A percentile compares a stretch with the other conserved stretches of the same genome.
Conservation (phyloP, 2,329 filamentous ascomycete species). For the Acrodontium crateriforme region DNA sequence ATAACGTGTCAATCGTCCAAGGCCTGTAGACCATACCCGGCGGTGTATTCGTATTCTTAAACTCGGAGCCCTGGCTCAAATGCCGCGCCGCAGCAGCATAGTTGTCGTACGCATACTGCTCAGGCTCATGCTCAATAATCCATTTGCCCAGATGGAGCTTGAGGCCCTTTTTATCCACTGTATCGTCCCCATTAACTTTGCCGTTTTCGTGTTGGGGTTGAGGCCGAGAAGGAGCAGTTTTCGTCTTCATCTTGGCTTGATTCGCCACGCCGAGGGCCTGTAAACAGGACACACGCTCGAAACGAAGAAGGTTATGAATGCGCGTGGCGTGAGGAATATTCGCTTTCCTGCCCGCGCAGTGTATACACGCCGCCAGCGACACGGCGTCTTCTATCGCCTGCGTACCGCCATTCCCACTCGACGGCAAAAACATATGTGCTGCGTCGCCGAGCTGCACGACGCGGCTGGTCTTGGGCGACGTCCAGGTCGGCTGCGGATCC, state of each 20-base stretch:
- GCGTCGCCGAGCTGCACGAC: slow-evolving; percentile 33
- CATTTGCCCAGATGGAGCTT: slow-evolving; percentile 1
- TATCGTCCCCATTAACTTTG: slow-evolving; percentile 1
- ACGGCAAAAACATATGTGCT: slow-evolving; percentile 39
- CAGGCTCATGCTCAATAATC: slow-evolving; percentile 10
- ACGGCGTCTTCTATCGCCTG: slow-evolving; percentile 37
- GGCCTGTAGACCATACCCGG: slow-evolving; percentile 9
- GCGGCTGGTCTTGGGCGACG: slow-evolving; percentile 27
- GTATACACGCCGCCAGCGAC: slow-evolving; percentile 31
- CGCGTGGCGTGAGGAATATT: slow-evolving; percentile 20
- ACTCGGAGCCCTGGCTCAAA: slow-evolving; percentile 5
- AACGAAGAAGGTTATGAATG: slow-evolving; percentile 22
- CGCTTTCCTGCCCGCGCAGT: slow-evolving; percentile 28
- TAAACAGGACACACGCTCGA: slow-evolving; percentile 8
- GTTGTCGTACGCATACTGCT: slow-evolving; percentile 11
- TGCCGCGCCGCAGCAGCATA: slow-evolving; percentile 8
- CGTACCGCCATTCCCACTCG: slow-evolving; percentile 39
- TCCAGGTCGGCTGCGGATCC: slow-evolving; percentile 37
- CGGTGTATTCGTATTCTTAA: slow-evolving; percentile 10
- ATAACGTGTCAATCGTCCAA: slow-evolving; percentile 7
- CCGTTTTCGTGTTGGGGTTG: too few relatives aligned
- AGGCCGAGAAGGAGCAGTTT: too few relatives aligned
- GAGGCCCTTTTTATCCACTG: slow-evolving; percentile 1
- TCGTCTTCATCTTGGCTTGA: slow-evolving; percentile 4
- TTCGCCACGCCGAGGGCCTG: slow-evolving; percentile 10